A percentile compares a stretch with the other conserved stretches of the same genome.
Evolutionary conservation across 2,329 filamentous ascomycete species (phyloP).

Genomic region (Diaporthe amygdali): DNA sequence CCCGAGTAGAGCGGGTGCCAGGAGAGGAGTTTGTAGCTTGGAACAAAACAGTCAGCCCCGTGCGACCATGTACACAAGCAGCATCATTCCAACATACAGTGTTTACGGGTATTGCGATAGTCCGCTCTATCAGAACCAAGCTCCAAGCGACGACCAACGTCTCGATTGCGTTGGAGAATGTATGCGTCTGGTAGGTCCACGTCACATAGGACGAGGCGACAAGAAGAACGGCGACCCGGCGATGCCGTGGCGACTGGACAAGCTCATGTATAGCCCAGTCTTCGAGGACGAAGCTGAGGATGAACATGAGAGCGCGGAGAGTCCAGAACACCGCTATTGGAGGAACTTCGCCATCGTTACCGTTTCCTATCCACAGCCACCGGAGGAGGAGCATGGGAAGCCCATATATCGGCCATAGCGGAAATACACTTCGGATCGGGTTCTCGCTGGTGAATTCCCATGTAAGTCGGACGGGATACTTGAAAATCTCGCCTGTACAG

Average conservation of each 20-base stretch:
- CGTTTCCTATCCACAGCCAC: slow-evolving; percentile 90
- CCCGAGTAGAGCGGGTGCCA: slow-evolving; percentile 79
- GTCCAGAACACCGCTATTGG: slow-evolving; percentile 91
- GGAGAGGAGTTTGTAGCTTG: slow-evolving; percentile 75
- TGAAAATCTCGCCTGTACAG: slow-evolving; percentile 81
- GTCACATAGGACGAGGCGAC: slow-evolving; percentile 97
- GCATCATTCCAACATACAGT: slow-evolving; percentile 60
- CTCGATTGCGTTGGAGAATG: slow-evolving; percentile 97
- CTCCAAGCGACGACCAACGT: slow-evolving; percentile 93
- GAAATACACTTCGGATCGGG: slow-evolving; percentile 95
- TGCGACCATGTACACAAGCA: slow-evolving; percentile 7
- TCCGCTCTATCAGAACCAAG: slow-evolving; percentile 87
- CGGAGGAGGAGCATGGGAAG: slow-evolving; percentile 90
- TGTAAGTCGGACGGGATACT: slow-evolving; percentile 85
- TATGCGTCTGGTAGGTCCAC: slow-evolving; percentile 98
- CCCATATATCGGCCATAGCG: slow-evolving; percentile 94
- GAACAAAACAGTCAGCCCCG: slow-evolving; percentile 30
- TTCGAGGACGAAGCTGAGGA: slow-evolving; percentile 93
- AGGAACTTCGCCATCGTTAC: slow-evolving; percentile 75
- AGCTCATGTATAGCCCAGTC: slow-evolving; percentile 98
- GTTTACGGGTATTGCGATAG: slow-evolving; percentile 63
- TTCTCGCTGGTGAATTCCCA: slow-evolving; percentile 94
- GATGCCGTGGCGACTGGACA: slow-evolving; percentile 74
- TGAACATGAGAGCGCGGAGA: slow-evolving; percentile 88
- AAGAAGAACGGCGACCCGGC: slow-evolving; percentile 77